Percentiles rank a stretch among this genome's conserved stretches.
Conservation (phyloP, 495 filamentous ascomycete genomes). For the Lentithecium fluviatile region DNA sequence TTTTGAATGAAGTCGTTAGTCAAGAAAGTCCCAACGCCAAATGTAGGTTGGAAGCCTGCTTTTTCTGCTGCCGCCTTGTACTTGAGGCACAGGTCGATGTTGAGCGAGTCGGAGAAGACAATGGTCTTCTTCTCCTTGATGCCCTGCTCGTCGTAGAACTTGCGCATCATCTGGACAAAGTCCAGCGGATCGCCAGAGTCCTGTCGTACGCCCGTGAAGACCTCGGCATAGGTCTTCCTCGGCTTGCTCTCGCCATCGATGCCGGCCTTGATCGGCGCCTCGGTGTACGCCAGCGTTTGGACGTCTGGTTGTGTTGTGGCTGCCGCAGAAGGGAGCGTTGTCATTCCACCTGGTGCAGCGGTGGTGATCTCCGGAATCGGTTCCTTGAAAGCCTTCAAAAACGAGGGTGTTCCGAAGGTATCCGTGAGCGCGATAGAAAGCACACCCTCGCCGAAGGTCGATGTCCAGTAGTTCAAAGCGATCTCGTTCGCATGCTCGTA, state of each 20-base stretch:
- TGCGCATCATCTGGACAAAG: constrained; percentile 78
- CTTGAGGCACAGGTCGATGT: constrained; percentile 85
- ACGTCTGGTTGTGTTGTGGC: constrained; percentile 6
- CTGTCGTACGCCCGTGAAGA: constrained; percentile 86
- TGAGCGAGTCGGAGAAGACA: constrained; percentile 95
- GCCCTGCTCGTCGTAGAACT: constrained; percentile 76
- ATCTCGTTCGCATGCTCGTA: constrained; percentile 80
- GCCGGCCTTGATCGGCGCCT: constrained; percentile 35
- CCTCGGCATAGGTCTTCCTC: constrained; percentile 71
- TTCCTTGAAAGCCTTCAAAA: constrained; percentile 78
- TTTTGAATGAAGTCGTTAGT: constrained; percentile 83
- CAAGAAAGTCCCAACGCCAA: constrained; percentile 92
- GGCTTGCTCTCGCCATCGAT: constrained; percentile 21
- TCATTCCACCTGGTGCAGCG: constrained; percentile 22
- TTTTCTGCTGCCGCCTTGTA: constrained; percentile 81
- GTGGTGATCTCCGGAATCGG: constrained; percentile 48
- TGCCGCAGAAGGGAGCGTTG: constrained; percentile 31
- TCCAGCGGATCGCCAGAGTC: constrained; percentile 87
- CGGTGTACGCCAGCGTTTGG: constrained; percentile 29
- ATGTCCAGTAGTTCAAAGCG: constrained; percentile 81
- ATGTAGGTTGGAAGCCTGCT: constrained; percentile 75
- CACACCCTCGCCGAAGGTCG: constrained; percentile 86
- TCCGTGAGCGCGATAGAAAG: constrained; percentile 94
- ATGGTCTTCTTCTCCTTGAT: constrained; percentile 84
- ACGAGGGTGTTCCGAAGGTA: constrained; percentile 91